These are phyloP conservation scores for Cutaneotrichosporon spelunceum DNA, from an alignment of 1,284 basidiomycete genomes.

Conservation along the genomic window DNA sequence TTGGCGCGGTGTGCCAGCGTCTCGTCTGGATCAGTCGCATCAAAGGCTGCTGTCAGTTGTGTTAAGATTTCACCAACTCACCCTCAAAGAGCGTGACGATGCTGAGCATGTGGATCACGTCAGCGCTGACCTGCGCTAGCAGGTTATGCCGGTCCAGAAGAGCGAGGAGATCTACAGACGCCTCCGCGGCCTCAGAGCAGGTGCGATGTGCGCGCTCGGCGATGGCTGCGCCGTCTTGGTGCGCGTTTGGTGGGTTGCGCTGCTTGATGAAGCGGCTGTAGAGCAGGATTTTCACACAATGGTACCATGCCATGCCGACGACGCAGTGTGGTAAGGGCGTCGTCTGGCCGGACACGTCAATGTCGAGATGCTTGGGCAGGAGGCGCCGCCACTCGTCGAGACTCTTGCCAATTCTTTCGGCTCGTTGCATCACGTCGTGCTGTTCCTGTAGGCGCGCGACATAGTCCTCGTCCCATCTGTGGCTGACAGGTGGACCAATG, in stretches of 20 bases:
- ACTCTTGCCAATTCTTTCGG: slow-evolving; percentile 28
- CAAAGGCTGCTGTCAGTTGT: slow-evolving; percentile 26
- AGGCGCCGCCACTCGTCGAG: slow-evolving; percentile 34
- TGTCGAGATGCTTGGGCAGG: slow-evolving; percentile 32
- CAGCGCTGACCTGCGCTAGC: slow-evolving; percentile 39
- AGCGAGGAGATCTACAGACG: slow-evolving; percentile 37
- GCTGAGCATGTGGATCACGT: slow-evolving; percentile 45
- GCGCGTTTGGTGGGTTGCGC: slow-evolving; percentile 8
- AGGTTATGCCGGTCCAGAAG: slow-evolving; percentile 39
- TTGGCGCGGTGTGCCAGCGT: slow-evolving; percentile 33
- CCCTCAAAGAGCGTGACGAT: slow-evolving; percentile 43
- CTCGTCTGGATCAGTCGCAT: slow-evolving; percentile 27
- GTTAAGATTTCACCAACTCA: slow-evolving; percentile 15
- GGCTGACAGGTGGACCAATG: slow-evolving; percentile 24
- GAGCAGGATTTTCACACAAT: slow-evolving; percentile 40
- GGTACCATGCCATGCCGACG: slow-evolving; percentile 44
- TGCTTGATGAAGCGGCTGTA: slow-evolving; percentile 41
- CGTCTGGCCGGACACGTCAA: slow-evolving; percentile 19
- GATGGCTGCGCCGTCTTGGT: slow-evolving; percentile 13
- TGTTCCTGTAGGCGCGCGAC: slow-evolving; percentile 6
- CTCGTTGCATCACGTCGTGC: slow-evolving; percentile 14
- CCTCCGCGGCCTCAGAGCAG: slow-evolving; percentile 41
- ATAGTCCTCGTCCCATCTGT: slow-evolving; percentile 22
- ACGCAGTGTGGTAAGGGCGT: slow-evolving; percentile 43
- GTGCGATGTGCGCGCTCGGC: slow-evolving; percentile 26